These are phyloP conservation scores for Hamigera avellanea DNA, from an alignment of 495 filamentous ascomycete genomes.

Conservation along the genomic window DNA sequence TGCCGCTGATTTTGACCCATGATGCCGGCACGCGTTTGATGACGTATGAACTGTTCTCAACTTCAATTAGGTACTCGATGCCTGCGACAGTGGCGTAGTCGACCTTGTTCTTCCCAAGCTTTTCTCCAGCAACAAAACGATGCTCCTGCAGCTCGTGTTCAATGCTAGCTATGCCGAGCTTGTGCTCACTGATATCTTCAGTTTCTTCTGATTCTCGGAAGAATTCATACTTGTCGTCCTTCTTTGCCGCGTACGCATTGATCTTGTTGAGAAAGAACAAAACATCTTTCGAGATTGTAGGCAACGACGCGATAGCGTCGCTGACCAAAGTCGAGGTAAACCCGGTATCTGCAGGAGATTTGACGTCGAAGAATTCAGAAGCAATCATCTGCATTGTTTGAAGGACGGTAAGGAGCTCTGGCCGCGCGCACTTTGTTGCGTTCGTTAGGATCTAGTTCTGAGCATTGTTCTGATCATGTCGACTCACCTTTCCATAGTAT, in stretches of 20 bases:
- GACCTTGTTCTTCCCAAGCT: conserved; percentile 56
- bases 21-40: conserved; percentile 81
- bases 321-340: conserved; percentile 64
- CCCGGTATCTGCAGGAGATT: conserved; percentile 52
- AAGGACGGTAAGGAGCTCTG: conserved; percentile 75
- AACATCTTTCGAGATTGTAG: conserved; percentile 60
- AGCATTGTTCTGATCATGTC: too few species aligned
- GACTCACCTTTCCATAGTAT: conserved; percentile 71
- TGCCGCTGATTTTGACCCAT: conserved; percentile 89
- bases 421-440: conserved; percentile 57
- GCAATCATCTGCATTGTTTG: conserved; percentile 77
- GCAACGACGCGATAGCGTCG: conserved; percentile 63
- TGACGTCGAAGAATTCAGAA: conserved; percentile 57
- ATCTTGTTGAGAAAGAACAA: conserved; percentile 69
- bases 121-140: conserved; percentile 55
- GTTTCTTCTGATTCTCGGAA: conserved; percentile 80
- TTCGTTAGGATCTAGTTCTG: conserved; percentile 11
- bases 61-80: conserved; percentile 91
- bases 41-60: conserved; percentile 57
- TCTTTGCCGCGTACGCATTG: conserved; percentile 70
- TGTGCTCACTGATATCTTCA: conserved; percentile 74
- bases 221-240: conserved; percentile 88
- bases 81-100: conserved; percentile 72
- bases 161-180: conserved; percentile 81
- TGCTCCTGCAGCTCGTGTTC: conserved; percentile 79